phyloP scores from a whole-genome alignment of 352 stramenopile species.

The Globisporangium canariense region DNA sequence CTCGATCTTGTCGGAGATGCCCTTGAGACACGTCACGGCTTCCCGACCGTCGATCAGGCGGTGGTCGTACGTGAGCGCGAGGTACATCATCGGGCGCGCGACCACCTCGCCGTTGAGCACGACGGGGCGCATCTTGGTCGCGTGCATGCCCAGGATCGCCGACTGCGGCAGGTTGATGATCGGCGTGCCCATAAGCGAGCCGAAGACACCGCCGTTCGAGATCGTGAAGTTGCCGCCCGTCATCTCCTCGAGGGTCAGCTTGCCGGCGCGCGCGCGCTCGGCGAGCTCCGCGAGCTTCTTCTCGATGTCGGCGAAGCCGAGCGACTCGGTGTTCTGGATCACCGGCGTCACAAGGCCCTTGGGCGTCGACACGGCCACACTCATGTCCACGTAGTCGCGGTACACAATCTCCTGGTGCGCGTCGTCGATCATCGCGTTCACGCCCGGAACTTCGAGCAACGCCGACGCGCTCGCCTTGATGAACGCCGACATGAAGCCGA shows the following conservation, averaged over 20 bases:
- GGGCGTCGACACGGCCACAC: conserved; percentile 95
- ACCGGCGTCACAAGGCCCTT: conserved; percentile 98
- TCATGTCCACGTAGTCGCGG: conserved; percentile 98
- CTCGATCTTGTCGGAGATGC: conserved; percentile 97
- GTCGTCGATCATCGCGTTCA: conserved; percentile 99
- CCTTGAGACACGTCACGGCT: conserved; percentile 98
- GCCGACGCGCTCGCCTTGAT: conserved; percentile 94
- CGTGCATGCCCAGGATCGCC: conserved; percentile 99
- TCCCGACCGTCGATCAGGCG: conserved; percentile 98
- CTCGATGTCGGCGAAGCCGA: conserved; percentile 98
- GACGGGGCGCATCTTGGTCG: conserved; percentile 96
- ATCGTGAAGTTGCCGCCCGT: conserved; percentile 98
- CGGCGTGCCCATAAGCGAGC: conserved; percentile 97
- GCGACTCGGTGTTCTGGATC: conserved; percentile 96
- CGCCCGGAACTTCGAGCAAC: conserved; percentile 91
- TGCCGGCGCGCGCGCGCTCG: conserved; percentile 61
- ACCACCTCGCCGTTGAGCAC: conserved; percentile 95
- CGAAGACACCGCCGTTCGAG: conserved; percentile 98
- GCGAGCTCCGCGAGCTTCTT: conserved; percentile 94
- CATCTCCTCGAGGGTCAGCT: conserved; percentile 90
- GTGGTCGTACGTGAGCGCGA: conserved; percentile 99
- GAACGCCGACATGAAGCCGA: conserved; percentile 99
- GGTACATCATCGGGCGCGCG: conserved; percentile 99
- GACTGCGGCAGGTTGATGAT: conserved; percentile 99
- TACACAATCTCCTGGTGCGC: conserved; percentile 98